Conservation (phyloP, 805 yeast species). For the Cyberlindnera bimundalis region DNA sequence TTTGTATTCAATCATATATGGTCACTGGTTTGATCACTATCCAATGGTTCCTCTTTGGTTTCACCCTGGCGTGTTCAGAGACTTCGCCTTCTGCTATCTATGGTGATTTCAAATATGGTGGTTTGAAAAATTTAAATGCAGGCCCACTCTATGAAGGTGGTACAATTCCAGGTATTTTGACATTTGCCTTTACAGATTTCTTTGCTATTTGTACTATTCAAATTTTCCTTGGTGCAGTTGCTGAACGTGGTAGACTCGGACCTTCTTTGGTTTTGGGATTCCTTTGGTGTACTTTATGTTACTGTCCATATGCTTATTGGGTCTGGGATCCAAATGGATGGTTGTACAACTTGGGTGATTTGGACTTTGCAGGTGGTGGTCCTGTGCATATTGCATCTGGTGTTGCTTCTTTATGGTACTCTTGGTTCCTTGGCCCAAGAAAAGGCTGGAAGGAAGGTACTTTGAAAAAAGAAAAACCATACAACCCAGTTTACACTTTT, state of each 20-base stretch:
- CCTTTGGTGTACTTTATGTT: constrained; percentile 84
- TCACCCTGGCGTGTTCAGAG: constrained; percentile 77
- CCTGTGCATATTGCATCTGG: constrained; percentile 95
- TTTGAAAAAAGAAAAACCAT: constrained; percentile 76
- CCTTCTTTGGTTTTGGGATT: constrained; percentile 80
- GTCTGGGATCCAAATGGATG: constrained; percentile 93
- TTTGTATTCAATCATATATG: constrained; percentile 74
- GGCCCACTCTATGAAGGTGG: constrained; percentile 76
- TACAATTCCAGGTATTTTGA: constrained; percentile 44
- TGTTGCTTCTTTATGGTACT: constrained; percentile 81
- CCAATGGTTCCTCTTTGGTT: constrained; percentile 98
- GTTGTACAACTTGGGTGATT: constrained; percentile 88
- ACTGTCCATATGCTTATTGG: constrained; percentile 94
- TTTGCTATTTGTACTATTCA: constrained; percentile 87
- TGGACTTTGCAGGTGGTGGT: constrained; percentile 99
- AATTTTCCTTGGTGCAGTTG: constrained; percentile 85
- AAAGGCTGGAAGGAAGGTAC: constrained; percentile 36
- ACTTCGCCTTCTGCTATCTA: constrained; percentile 67
- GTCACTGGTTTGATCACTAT: constrained; percentile 68
- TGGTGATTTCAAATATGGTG: constrained; percentile 80
- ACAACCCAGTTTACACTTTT: constrained; percentile 85
- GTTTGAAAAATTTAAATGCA: constrained; percentile 59
- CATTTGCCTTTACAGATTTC: constrained; percentile 84
- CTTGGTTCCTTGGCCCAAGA: constrained; percentile 77
- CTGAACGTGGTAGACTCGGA: constrained; percentile 86